Base-by-base conservation (phyloP, 345 rosid species). In the thale cress (Arabidopsis thaliana) region DNA sequence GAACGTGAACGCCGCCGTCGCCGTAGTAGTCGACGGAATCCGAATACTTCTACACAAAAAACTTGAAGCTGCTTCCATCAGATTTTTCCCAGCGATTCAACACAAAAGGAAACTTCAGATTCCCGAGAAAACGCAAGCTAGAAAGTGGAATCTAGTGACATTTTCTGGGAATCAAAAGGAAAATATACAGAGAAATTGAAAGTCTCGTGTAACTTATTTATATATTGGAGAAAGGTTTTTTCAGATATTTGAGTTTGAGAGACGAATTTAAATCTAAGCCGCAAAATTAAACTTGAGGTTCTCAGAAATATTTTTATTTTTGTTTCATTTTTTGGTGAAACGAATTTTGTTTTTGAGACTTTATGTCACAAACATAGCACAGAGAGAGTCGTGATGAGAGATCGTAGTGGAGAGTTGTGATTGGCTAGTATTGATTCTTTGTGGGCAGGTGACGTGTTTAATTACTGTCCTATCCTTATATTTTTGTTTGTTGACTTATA, bases 31-130 rank as follows among this genome's bases (percentile, higher is more conserved):
- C 33, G 69, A 75, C 34, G 82, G 83, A 42, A 78, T 78, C 73
- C 77, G 44, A 58, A 82, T 73, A 82, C 85, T 88, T 82, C 84
- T 80, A 60, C 79, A 74, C n/a, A 73, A 60, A 58, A 77, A 68
- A 79, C 82, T 83, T 9, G 89, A 86, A 20, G 82, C 87, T 53
- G 73, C 77, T 36, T 83, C 87, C 86, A 86, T 81, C 61, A 71
- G 83, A 81, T 33, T 67, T 68, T 25, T 38, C 8, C 22, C 10
- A 7, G 11, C 59, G 7, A 64, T 58, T 52, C 28, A 44, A 57
- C 6, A 40, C 5, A 42, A 11, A 3, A 5, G 13, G n/a, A 46
- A 7, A 45, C 23, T 42, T 65, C 12, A 59, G 62, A 46, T 69
- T 64, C 46, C 60, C 56, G 36, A 45, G 59, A 44, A 71, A 60